phyloP scores from a whole-genome alignment of 139 green algal species.

The Chlamydomonas asymmetrica region DNA sequence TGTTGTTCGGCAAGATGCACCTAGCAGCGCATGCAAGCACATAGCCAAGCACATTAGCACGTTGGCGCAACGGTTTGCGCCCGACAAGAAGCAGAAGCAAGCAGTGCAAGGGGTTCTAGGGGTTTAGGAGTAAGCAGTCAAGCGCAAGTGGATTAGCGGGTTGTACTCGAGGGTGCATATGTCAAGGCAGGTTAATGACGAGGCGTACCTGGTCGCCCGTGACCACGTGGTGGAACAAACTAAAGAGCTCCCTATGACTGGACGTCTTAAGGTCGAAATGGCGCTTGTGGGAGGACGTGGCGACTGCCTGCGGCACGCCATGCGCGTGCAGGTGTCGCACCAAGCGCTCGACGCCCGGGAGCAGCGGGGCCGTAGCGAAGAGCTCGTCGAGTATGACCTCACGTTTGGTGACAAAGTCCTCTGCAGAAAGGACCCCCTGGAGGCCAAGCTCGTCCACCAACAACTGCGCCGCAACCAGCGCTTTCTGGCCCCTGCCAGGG shows the following conservation, averaged over 20 bases:
- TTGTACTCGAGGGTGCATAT: too few relatives aligned
- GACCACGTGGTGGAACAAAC: slow-evolving; percentile 64
- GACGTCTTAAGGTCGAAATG: slow-evolving; percentile 83
- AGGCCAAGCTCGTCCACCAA: slow-evolving; percentile 53
- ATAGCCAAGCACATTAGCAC: too few relatives aligned
- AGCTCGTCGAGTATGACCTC: slow-evolving; percentile 70
- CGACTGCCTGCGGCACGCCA: slow-evolving; percentile 71
- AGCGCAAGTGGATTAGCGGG: too few relatives aligned
- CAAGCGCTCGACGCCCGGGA: slow-evolving; percentile 79
- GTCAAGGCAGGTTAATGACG: too few relatives aligned
- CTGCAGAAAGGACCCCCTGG: slow-evolving; percentile 4
- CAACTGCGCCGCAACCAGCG: slow-evolving; percentile 65
- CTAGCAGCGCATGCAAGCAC: too few relatives aligned
- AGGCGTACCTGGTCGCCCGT: slow-evolving; percentile 59
- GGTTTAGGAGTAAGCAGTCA: too few relatives aligned
- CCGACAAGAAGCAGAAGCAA: too few relatives aligned
- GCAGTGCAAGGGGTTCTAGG: too few relatives aligned
- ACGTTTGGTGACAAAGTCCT: slow-evolving; percentile 51
- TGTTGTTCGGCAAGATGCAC: too few relatives aligned
- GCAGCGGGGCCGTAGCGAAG: slow-evolving; percentile 68
- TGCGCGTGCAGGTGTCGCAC: slow-evolving; percentile 68
- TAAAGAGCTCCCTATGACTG: slow-evolving; percentile 69
- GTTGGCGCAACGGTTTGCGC: too few relatives aligned
- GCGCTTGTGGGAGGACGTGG: slow-evolving; percentile 68
- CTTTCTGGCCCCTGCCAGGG: slow-evolving; percentile 56